phyloP scores from a whole-genome alignment of 2,329 filamentous ascomycete species.

The Camillea tinctor region DNA sequence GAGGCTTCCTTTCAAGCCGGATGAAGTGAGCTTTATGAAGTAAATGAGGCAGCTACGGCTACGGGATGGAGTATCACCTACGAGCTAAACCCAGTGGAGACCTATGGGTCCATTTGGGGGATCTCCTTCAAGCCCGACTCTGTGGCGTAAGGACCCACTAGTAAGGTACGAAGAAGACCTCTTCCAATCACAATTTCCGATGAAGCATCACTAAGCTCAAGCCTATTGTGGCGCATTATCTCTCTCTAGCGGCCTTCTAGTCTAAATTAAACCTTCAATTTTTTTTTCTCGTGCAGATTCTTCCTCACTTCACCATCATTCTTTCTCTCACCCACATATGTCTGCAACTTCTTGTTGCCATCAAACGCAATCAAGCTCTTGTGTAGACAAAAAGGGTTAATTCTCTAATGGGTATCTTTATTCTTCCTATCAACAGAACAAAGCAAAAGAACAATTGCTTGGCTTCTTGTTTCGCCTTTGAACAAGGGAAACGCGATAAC shows the following conservation, averaged over 20 bases:
- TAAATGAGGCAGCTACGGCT: background rate
- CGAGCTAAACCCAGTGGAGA: background rate
- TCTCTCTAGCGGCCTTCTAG: background rate
- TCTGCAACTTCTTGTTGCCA: background rate
- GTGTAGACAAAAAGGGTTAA: background rate
- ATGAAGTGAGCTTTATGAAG: background rate
- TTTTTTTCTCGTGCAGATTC: slow-evolving; percentile 8
- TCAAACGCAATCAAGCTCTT: background rate
- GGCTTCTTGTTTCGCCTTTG: background rate
- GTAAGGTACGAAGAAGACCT: background rate
- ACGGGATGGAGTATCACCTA: too few species aligned
- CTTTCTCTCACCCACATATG: background rate
- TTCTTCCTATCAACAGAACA: background rate
- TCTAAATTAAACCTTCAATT: background rate
- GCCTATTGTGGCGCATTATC: slow-evolving; percentile 9
- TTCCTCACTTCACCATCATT: slow-evolving; percentile 3
- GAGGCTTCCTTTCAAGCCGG: background rate
- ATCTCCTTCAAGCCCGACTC: background rate
- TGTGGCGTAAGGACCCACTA: background rate
- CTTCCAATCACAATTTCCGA: background rate
- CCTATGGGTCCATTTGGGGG: background rate
- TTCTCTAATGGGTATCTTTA: background rate
- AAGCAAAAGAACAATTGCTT: background rate
- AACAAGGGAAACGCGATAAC: background rate
- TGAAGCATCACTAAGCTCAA: too few species aligned